Base-by-base conservation (phyloP, 2,329 filamentous ascomycete species). In the Bipolaris zeicola region DNA sequence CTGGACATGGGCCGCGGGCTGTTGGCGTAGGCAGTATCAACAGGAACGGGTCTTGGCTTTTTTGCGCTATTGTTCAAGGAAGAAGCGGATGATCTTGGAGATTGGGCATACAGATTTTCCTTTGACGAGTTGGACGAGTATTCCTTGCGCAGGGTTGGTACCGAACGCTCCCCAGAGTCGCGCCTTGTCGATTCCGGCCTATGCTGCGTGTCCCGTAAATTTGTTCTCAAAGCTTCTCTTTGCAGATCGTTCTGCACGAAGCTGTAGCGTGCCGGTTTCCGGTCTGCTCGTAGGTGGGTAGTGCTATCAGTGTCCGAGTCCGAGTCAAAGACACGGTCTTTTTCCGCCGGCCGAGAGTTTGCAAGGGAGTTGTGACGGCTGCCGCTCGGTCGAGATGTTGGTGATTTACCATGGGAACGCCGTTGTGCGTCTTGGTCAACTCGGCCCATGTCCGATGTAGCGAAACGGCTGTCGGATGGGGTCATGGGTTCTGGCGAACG, bases 401-500 rank as follows among this genome's bases (percentile, higher is more conserved):
- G 33, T 72, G 75, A 60, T 20, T 51, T 63, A 28, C 64, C 46
- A 37, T 63, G 68, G 50, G 68, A 65, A 43, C 72, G 64, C n/a
- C 52, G 63, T 28, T 45, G 48, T 14, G 51, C 11, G 42, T 67
- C 52, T 42, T 50, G 41, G 22, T n/a, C 22, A 24, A 66, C 61
- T 10, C 60, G 60, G n/a, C 28, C 61, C 24, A 66, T 63, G 46
- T 67, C 61, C 36, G 72, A 60, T 51, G 64, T 61, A 57, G 72
- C 55, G 63, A 68, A 54, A 64, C 64, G 61, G 52, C 66, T 66
- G 10, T 63, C 67, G 16, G 72, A 70, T 5, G 80, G 78, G 26
- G 78, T 79, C 38, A 80, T 72, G 5, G 78, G 66, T 58, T 83
- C 81, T 24, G 82, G 81, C 6, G 83, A 82, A 16, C 82, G 72